Conservation (phyloP, 345 rosid species). For the Barbarea vulgaris region DNA sequence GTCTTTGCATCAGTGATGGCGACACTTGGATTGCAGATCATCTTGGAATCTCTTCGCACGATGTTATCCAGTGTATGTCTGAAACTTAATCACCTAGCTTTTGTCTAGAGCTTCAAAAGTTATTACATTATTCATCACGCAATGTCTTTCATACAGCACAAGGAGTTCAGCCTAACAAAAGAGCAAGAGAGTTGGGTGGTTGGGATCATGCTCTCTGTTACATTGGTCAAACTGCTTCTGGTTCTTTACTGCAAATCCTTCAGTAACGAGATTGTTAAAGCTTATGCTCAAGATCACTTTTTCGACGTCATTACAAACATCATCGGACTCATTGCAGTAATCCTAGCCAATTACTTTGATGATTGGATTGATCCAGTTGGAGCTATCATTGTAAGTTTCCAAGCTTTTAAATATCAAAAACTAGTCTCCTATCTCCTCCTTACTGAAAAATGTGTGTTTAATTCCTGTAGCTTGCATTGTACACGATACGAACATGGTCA, state of each 20-base stretch:
- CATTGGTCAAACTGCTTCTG: constrained; percentile 74
- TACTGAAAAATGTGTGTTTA: background rate
- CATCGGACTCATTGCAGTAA: constrained; percentile 91
- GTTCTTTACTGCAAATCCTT: constrained; percentile 80
- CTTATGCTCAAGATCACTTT: constrained; percentile 98
- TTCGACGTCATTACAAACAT: constrained; percentile 92
- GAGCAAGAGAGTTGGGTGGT: constrained; percentile 91
- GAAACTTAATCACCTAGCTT: constrained; percentile 23
- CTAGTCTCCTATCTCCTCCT: background rate
- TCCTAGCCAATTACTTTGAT: constrained; percentile 81
- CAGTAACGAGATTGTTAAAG: constrained; percentile 88
- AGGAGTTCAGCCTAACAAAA: constrained; percentile 59
- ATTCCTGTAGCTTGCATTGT: constrained; percentile 75
- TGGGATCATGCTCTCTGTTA: constrained; percentile 95
- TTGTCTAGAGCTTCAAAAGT: constrained; percentile 17
- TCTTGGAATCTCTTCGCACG: constrained; percentile 81
- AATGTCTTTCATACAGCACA: constrained; percentile 55
- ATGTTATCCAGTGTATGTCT: constrained; percentile 66
- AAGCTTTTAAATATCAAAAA: background rate
- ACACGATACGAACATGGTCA: constrained; percentile 98
- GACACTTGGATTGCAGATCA: constrained; percentile 96
- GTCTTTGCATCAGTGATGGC: constrained; percentile 99
- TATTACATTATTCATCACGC: constrained; percentile 15
- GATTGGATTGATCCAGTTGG: constrained; percentile 97
- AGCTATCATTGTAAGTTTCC: constrained; percentile 82